Base-by-base conservation (phyloP, 805 yeast species). In the Scheffersomyces coipomensis region DNA sequence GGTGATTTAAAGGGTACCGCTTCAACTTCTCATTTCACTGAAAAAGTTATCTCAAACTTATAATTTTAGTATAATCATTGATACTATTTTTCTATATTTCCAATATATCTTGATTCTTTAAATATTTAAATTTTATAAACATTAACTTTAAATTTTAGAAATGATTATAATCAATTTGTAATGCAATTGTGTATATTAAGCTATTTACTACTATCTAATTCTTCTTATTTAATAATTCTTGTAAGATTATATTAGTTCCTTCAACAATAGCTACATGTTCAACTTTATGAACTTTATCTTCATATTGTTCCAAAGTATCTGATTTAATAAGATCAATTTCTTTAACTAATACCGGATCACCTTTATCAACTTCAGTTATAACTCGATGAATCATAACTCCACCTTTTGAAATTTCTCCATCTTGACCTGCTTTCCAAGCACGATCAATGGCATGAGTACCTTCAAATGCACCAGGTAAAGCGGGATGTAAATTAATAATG, bases 321-420 rank as follows among this genome's bases (percentile, higher is more conserved):
- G 79, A 88, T 40, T 82, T 81, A 15, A 64, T 62, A 30, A 91
- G 75, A 3, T 78, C 83, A 25, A 93, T 61, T 57, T 90, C 88
- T 55, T 81, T 85, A 10, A 93, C 90, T 12, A 93, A 65, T 30
- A 93, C 62, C 2, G 99, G 97, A 51, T 83, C 85, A 18, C 99
- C 99, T 51, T 83, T 81, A 62, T 93, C 99, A 5, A 93, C 99
- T 53, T 87, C 96, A 34, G 89, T 87, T 50, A 93, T 90, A n/a
- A 93, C 98, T 55, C 85, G 79, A 68, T 93, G 99, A 33, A 93
- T 86, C 99, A 93, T 93, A 38, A 93, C 86, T 2, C 99, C 99
- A 12, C 95, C 96, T 47, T 76, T 78, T 7, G 73, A 50, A 37
- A 82, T 78, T 48, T 79, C 75, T 7, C 96, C 96, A 19, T 79